Evolutionary conservation across 768 basidiomycete species (phyloP), one percentile per base, ranked within the genome.

Genomic region (Kwoniella bestiolae): DNA sequence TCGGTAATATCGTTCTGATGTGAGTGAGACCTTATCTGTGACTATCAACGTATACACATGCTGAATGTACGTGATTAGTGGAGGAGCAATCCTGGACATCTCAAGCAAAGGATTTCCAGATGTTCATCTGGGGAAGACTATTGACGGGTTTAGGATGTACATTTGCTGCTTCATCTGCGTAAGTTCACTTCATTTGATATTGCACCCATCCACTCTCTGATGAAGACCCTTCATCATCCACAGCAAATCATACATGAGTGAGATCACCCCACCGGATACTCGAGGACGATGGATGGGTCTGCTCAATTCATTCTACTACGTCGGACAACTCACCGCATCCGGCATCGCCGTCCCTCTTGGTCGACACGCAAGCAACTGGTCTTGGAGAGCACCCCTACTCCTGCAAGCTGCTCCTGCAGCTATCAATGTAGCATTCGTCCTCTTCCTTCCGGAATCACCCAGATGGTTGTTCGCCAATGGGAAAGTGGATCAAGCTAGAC

Each of bases 361-460:
- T 38, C 35, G 49, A n/a, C 14, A 21, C 12, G 14, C 29, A 4
- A 21, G 9, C 28, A 41, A 65, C 11, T 65, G 59, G 58, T 32
- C 66, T 16, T 71, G 70, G 70, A 80, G 86, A 46, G 75, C 85
- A 12, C 86, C 85, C 18, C 70, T 87, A 35, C 85, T 84, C 63
- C 81, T 86, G 31, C 85, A 86, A 79, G 83, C 82, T 50, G 38
- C 84, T 18, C 85, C 85, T 2, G 85, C 84, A 6, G 81, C 79
- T n/a, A 67, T 86, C 63, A 86, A 86, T 69, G 82, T 84, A 16
- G 60, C 83, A 23, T 83, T 83, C 65, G 77, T 86, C 38, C 83
- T 84, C 69, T 68, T 85, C 16, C 84, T 85, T 62, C 85, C 85
- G 16, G 86, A 86, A 76, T 86, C 85, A 14, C 86, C 86, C 18